Percentiles rank a stretch among this genome's conserved stretches.
These are phyloP conservation scores for Neoarthrinium moseri DNA, from an alignment of 2,329 filamentous ascomycete genomes.

Conservation along the genomic window DNA sequence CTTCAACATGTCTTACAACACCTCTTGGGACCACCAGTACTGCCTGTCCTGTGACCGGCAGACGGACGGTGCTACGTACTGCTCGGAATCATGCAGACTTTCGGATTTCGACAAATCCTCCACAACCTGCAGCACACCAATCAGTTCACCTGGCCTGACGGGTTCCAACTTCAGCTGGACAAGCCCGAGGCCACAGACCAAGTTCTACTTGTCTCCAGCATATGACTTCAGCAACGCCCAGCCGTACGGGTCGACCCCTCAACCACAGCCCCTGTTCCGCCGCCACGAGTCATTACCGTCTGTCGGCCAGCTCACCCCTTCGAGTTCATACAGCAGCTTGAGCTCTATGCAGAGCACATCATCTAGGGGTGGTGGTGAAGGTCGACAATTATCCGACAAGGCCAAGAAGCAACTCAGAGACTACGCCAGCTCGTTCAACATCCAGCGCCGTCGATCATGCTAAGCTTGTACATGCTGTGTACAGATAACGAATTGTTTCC, in stretches of 20 bases:
- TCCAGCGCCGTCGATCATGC: constrained; percentile 56
- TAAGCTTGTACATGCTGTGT: constrained; percentile 28
- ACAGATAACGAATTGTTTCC: not conserved
- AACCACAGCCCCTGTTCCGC: constrained; percentile 38
- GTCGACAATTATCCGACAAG: constrained; percentile 66
- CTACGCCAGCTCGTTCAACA: constrained; percentile 86
- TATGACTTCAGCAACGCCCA: constrained; percentile 71
- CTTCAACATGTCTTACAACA: constrained; percentile 52
- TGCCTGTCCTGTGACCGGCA: constrained; percentile 93
- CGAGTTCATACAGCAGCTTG: constrained; percentile 81
- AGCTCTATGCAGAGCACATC: constrained; percentile 71
- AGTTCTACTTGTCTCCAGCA: constrained; percentile 70
- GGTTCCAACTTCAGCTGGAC: constrained; percentile 52
- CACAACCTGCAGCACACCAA: constrained; percentile 52
- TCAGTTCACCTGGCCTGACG: constrained; percentile 55
- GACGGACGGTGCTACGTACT: constrained; percentile 79
- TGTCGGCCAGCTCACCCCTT: constrained; percentile 58
- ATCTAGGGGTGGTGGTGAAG: constrained; percentile 47
- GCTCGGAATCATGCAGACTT: constrained; percentile 86
- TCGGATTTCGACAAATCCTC: constrained; percentile 77
- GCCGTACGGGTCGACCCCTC: constrained; percentile 52
- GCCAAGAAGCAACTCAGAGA: constrained; percentile 77
- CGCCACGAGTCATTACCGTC: constrained; percentile 29
- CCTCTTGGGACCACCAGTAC: constrained; percentile 81
- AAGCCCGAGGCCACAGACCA: constrained; percentile 36